A percentile compares a stretch with the other conserved stretches of the same genome.
Evolutionary conservation across 2,329 filamentous ascomycete genomes (phyloP).

Genomic region (Fusarium gaditjirri): DNA sequence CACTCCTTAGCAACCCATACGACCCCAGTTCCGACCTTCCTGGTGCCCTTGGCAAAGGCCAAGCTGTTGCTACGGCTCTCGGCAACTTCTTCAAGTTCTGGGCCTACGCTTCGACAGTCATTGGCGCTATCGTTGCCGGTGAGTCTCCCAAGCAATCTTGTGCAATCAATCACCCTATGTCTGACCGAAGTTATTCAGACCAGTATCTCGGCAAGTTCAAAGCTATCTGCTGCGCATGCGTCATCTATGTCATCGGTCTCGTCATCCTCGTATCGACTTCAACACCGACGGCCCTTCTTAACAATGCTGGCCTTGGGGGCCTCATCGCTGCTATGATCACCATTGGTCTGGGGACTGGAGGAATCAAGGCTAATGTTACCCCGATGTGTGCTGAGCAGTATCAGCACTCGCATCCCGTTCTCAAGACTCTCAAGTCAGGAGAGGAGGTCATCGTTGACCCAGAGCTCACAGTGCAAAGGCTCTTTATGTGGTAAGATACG

Average conservation of each 20-base stretch:
- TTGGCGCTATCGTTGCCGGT: background rate
- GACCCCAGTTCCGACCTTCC: background rate
- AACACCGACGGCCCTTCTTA: background rate
- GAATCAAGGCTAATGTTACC: constrained; percentile 1
- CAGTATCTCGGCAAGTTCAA: constrained; percentile 5
- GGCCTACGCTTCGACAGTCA: constrained; percentile 5
- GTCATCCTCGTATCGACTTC: constrained; percentile 4
- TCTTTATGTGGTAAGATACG: background rate
- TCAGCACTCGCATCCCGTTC: background rate
- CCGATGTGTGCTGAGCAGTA: constrained; percentile 11
- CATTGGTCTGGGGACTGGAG: background rate
- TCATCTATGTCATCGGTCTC: background rate
- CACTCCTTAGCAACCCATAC: background rate
- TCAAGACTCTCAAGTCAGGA: constrained; percentile 2
- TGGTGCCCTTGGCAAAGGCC: background rate
- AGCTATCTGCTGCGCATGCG: background rate
- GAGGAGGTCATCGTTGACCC: constrained; percentile 6
- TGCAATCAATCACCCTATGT: fast-evolving
- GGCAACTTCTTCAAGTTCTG: constrained; percentile 17
- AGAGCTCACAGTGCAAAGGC: background rate
- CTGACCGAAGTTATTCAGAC: background rate
- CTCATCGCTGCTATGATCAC: background rate
- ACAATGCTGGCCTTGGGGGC: background rate
- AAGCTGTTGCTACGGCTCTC: background rate
- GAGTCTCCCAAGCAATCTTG: fast-evolving